Evolutionary conservation across 2,329 filamentous ascomycete genomes (phyloP), one percentile per base, ranked within the genome.

Genomic region (Penicillium rolfsii): DNA sequence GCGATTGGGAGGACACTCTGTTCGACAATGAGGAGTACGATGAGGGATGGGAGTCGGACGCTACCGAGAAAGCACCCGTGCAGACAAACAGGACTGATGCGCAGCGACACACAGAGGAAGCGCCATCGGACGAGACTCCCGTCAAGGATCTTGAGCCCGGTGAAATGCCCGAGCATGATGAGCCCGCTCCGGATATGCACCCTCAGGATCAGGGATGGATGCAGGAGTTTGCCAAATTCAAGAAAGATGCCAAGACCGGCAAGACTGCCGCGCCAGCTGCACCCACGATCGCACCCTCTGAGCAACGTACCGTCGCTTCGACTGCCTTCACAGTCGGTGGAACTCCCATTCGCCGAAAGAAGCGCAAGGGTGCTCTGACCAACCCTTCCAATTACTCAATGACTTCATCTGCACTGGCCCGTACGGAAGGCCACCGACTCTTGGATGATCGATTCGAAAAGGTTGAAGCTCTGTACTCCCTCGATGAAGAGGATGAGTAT

Each of bases 41-140:
- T 55, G 90, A 90, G 1, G 95, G 94, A 5, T 99, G 93, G 93
- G 93, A 97, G 77, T 96, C 93, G 7, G 95, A 99, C 75, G 89
- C 88, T 68, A 99, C 95, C 0, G 92, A 89, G 74, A 96, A 90
- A 81, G 89, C 89, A 4, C 77, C 85, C 22, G 73, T 73, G 46
- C 75, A 76, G n/a, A 78, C 63, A 59, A 68, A 68, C 36, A 73
- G 67, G 28, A 66, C 69, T 22, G 60, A 71, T 52, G 50, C 58
- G 1, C 52, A 52, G 24, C 49, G 52, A 28, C 49, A 63, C n/a
- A 55, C 57, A 30, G 46, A 52, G 12, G 78, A 82, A 7, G 74
- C 79, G 9, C 80, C 76, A 16, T 81, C 82, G n/a, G 75, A 84
- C 53, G 77, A 60, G 61, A 60, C 9, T n/a, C 67, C 66, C 33